A percentile compares a stretch with the other conserved stretches of the same genome.
Conservation (phyloP, 2,329 filamentous ascomycete species). For the Pestalotiopsis fici region DNA sequence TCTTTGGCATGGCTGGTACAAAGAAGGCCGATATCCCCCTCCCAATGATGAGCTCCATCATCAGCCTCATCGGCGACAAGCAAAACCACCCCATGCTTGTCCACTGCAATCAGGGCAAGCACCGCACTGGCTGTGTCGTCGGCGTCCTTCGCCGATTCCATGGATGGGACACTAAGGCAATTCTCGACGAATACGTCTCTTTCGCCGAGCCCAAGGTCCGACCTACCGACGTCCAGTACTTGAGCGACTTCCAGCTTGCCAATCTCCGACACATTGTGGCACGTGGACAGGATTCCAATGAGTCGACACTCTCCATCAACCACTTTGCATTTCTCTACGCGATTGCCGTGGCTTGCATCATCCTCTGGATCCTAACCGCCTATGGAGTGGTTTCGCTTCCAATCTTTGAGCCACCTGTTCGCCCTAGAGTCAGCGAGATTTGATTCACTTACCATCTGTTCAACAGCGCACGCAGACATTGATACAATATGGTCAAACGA, state of each 20-base stretch:
- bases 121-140: conserved; percentile 88
- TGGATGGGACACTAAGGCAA: conserved; percentile 62
- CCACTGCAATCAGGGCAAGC: conserved; percentile 94
- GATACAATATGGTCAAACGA: neutral
- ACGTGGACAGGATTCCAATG: conserved; percentile 11
- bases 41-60: conserved; percentile 68
- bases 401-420: neutral
- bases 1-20: conserved; percentile 83
- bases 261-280: conserved; percentile 38
- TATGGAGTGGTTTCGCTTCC: neutral
- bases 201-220: conserved; percentile 64
- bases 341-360: conserved; percentile 15
- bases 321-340: conserved; percentile 43
- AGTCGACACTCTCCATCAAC: conserved; percentile 26
- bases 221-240: conserved; percentile 61
- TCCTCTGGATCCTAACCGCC: conserved; percentile 36
- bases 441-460: neutral
- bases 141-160: conserved; percentile 75
- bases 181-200: conserved; percentile 72
- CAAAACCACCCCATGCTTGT: conserved; percentile 79
- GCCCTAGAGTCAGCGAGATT: neutral
- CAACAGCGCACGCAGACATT: neutral
- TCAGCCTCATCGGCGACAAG: conserved; percentile 70
- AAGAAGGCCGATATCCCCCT: conserved; percentile 75
- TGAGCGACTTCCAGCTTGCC: conserved; percentile 48